Base-by-base conservation (phyloP, 441 rosid genomes). In the Croton laevigatus region DNA sequence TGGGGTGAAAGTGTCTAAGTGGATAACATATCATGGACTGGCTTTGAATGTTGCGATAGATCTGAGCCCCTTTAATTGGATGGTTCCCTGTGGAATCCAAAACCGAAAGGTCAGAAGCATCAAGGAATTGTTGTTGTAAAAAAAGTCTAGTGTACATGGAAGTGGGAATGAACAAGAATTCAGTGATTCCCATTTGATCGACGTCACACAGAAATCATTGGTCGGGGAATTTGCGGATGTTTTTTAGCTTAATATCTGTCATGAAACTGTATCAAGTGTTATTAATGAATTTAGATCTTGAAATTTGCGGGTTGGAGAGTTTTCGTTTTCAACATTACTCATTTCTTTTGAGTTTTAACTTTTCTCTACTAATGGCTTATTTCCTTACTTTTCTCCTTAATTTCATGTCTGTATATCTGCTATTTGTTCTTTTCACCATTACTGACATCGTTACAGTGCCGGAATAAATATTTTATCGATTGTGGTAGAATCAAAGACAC, bases 1-100 rank as follows among this genome's bases (percentile, higher is more conserved):
- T 45, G 96, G 98, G 34, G 82, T 90, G 32, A 88, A 83, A 68
- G 97, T 81, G 49, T 86, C 95, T 5, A 78, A 71, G n/a, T 90
- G 98, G 98, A 82, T 90, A 70, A 75, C 92, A 9, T 94, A 84
- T 73, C 97, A 91, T 68, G 97, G 97, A 44, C 71, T 91, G 64
- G 97, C 97, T 38, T 87, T 94, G 52, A 88, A 91, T 81, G 97
- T 89, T 68, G 85, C 89, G 22, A 83, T 97, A 13, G 94, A 90
- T 82, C 72, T 90, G 72, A 73, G 85, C 36, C 97, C 98, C 9
- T 90, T 94, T 59, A 71, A 72, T 59, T 83, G 82, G 86, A 94
- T 91, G 73, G 88, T 87, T 64, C 97, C 97, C 8, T 94, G 97
- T 70, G 97, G 97, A 65, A 84, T 94, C 72, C 83, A 74, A 68